Evolutionary conservation across 495 filamentous ascomycete species (phyloP), one percentile per base, ranked within the genome.

Genomic region (Penicillium cinerascens): DNA sequence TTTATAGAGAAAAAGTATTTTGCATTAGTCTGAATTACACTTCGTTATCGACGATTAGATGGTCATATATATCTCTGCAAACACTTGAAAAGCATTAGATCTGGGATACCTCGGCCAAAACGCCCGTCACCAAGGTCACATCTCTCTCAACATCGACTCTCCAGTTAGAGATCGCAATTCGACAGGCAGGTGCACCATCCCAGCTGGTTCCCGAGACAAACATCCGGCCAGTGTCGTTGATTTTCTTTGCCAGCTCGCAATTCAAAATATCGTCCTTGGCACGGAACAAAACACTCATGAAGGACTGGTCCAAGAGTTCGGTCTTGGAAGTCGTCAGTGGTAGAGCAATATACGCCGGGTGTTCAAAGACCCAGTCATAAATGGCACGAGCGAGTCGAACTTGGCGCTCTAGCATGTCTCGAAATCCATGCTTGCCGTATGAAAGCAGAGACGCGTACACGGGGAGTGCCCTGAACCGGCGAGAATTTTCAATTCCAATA

Each of bases 111-210:
- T 63, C 51, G 16, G 68, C 63, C 45, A 78, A 41, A 13, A 76
- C 71, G 4, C 56, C 56, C 8, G 55, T 70, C 15, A 78, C 66
- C 40, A 76, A 35, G 4, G 54, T 53, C 51, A 71, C 60, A 43
- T 77, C 75, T 13, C 62, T 56, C 7, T 71, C 56, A 11, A 68
- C 70, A 44, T 75, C 63, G 36, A 67, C 70, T 55, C 81, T 78
- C 92, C 92, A 97, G 58, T 87, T 96, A 10, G 86, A 83, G 29
- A 96, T 85, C 0, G 92, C 92, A 57, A 95, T 80, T 20, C 92
- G 77, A 56, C 81, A 84, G 16, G 91, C 91, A 42, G 86, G 80
- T 47, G 71, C 59, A 0, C 85, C 85, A 35, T 83, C 69, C 90
- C 90, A 97, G 44, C 71, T 75, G 2, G 88, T 95, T 9, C 89